Evolutionary conservation across 306 rosid species (phyloP), one percentile per base, ranked within the genome.

Genomic region (Citrullus amarus): DNA sequence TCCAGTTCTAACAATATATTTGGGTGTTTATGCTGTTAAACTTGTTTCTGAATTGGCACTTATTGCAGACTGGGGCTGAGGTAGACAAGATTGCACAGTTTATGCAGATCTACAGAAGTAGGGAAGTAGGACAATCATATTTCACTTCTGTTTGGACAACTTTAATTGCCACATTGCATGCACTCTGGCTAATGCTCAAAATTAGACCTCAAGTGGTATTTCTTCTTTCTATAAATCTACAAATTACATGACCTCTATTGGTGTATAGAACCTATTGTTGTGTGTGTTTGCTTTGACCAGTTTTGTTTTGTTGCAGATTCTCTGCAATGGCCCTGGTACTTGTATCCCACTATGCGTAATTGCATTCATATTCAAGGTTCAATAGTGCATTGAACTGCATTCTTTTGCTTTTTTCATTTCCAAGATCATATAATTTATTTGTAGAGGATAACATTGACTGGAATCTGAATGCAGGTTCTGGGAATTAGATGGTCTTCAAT

Each of bases 281-380:
- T 66, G 12, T 66, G 20, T 16, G 6, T 8, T 34, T 30, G 25
- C 9, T 18, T 18, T 63, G 20, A 66, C 73, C 51, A 66, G 57
- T 16, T 20, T 79, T 67, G 44, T 79, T 55, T 60, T 62, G 57
- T 82, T 62, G 41, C 88, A 93, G 98, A 88, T 92, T 87, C 93
- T 93, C 62, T 92, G 98, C 87, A 93, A 93, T 61, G 98, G 98
- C 79, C 97, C 96, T 38, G 98, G 98, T 82, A 93, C 98, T 71
- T 93, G 97, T 77, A 80, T 93, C 82, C 97, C 98, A 16, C 86
- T 93, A 39, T 93, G 98, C 77, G 80, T 84, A 63, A 92, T 93
- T 44, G 97, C 96, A 22, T 93, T 90, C 88, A 70, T 90, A 73
- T 92, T 89, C 69, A 92, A 93, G 98, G 98, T 92, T 78, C 28